Conservation (phyloP, 768 basidiomycete species). For the Trametes cingulata region DNA sequence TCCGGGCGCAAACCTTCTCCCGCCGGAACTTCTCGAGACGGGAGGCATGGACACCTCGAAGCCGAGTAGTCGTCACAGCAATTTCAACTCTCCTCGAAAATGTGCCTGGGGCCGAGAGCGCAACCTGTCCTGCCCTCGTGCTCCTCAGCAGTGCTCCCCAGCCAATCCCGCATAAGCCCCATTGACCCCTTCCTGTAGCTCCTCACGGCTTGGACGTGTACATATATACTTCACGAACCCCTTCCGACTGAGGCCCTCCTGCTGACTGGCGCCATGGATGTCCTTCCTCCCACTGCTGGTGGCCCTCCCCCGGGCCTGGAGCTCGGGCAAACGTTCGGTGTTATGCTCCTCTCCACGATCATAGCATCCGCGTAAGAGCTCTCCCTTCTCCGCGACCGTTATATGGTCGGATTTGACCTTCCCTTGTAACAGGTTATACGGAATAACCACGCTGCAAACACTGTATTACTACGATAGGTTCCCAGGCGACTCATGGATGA, state of each 20-base stretch:
- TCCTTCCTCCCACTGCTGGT: background rate
- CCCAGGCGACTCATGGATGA: constrained; percentile 7
- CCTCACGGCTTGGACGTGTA: no score
- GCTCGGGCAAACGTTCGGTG: constrained; percentile 18
- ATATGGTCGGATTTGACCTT: background rate
- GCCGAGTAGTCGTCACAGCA: no score
- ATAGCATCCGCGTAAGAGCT: constrained; percentile 14
- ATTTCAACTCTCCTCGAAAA: no score
- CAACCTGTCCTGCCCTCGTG: no score
- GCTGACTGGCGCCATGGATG: background rate
- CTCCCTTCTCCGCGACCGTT: background rate
- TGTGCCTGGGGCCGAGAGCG: no score
- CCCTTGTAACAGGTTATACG: constrained; percentile 1
- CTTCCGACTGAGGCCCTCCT: no score
- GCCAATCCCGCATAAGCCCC: no score
- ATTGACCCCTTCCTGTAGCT: no score
- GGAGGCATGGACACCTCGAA: no score
- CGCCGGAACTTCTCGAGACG: no score
- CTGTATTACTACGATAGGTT: constrained; percentile 10
- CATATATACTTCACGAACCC: background rate
- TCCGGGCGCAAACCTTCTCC: no score
- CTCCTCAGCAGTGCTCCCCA: no score
- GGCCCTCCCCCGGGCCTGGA: constrained; percentile 1
- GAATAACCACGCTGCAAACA: constrained; percentile 9
- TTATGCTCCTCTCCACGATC: constrained; percentile 19